These are phyloP conservation scores for Fusarium drepaniforme DNA, from an alignment of 2,329 filamentous ascomycete genomes.

Conservation along the genomic window DNA sequence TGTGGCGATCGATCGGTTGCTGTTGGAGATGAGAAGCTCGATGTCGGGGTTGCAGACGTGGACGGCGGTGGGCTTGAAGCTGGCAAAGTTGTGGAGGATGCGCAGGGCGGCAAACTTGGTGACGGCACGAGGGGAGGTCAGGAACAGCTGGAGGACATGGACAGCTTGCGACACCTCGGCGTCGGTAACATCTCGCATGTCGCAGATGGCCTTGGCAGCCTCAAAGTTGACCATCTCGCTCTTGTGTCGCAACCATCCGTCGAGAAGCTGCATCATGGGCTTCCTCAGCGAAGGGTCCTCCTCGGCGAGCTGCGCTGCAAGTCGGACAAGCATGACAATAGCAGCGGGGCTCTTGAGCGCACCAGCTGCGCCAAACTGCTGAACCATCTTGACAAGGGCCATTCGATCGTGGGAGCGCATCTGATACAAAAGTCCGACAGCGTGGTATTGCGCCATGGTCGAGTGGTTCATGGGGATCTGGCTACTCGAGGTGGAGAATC, in stretches of 20 bases:
- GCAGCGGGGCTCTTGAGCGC: constrained; percentile 96
- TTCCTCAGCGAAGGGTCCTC: constrained; percentile 90
- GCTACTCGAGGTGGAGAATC: constrained; percentile 85
- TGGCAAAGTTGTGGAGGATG: constrained; percentile 95
- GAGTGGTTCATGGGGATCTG: constrained; percentile 89
- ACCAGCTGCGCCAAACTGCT: constrained; percentile 93
- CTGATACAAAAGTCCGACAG: constrained; percentile 96
- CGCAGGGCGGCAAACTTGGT: constrained; percentile 98
- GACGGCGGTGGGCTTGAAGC: constrained; percentile 94
- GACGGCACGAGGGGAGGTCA: constrained; percentile 93
- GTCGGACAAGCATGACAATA: constrained; percentile 89
- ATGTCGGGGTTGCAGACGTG: constrained; percentile 97
- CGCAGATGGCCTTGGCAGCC: constrained; percentile 97
- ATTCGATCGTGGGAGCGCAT: constrained; percentile 98
- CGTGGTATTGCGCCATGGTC: constrained; percentile 98
- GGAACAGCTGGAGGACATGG: constrained; percentile 94
- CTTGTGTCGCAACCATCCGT: constrained; percentile 98
- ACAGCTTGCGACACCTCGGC: constrained; percentile 92
- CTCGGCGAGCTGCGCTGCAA: constrained; percentile 93
- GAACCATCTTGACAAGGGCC: constrained; percentile 99
- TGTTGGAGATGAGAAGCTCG: constrained; percentile 95
- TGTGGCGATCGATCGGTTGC: constrained; percentile 96
- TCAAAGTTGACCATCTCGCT: constrained; percentile 99
- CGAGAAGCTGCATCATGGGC: constrained; percentile 97
- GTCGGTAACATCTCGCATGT: constrained; percentile 93